Evolutionary conservation across 768 basidiomycete species (phyloP).

Genomic region (Termitomyces sp.): DNA sequence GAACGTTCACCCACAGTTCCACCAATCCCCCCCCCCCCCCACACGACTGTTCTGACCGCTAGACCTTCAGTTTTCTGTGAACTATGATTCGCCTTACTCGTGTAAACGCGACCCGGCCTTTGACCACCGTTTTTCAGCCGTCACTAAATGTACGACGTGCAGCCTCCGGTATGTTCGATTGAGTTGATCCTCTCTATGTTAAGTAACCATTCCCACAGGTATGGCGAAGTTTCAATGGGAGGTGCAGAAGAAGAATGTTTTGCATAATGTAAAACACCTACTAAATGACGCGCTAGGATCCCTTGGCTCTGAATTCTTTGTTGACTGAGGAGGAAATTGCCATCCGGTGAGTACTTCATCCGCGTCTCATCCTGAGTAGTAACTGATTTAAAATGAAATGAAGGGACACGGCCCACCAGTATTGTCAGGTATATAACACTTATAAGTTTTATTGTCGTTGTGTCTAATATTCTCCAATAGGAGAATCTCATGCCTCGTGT

Average conservation of each 20-base stretch:
- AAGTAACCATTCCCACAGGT: slow-evolving; percentile 18
- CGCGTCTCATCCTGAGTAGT: slow-evolving; percentile 2
- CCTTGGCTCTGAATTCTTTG: slow-evolving; percentile 70
- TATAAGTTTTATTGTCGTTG: background rate
- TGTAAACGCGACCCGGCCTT: background rate
- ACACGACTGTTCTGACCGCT: background rate
- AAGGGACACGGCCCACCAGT: slow-evolving; percentile 75
- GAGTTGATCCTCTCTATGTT: background rate
- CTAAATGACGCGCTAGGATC: slow-evolving; percentile 51
- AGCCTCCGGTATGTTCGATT: slow-evolving; percentile 18
- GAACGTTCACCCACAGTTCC: background rate
- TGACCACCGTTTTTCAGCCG: background rate
- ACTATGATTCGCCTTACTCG: slow-evolving; percentile 11
- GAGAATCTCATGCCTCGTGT: slow-evolving; percentile 84
- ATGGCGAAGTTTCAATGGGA: slow-evolving; percentile 40
- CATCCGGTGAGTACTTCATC: slow-evolving; percentile 54
- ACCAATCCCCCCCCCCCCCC: background rate
- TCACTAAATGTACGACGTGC: slow-evolving; percentile 16
- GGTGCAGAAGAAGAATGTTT: slow-evolving; percentile 16
- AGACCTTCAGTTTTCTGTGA: background rate
- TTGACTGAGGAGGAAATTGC: slow-evolving; percentile 88
- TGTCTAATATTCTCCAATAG: slow-evolving; percentile 28
- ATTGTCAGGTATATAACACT: slow-evolving; percentile 59
- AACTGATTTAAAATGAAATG: background rate
- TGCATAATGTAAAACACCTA: background rate